Conservation (phyloP, 176 grass and related monocot species). For the Zoysia pacifica region DNA sequence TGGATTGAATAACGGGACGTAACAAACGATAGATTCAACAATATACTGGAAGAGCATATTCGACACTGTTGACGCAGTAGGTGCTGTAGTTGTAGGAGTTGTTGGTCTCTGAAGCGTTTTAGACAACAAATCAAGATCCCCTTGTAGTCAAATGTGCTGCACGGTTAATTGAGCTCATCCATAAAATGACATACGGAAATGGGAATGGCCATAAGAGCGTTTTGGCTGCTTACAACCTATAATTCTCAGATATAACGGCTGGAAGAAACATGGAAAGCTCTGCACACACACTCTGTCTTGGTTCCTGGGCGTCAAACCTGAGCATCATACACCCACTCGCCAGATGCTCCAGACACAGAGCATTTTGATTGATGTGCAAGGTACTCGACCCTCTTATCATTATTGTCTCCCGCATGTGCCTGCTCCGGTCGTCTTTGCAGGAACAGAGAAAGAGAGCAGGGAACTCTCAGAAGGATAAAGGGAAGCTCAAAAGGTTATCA, state of each 20-base stretch:
- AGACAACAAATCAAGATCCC: neutral
- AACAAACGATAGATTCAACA: conserved; percentile 2
- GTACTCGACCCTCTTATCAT: conserved; percentile 11
- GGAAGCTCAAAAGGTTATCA: conserved; percentile 30
- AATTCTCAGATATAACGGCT: neutral
- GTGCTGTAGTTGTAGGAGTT: conserved; percentile 11
- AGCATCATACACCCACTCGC: conserved; percentile 17
- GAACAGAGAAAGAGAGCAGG: neutral
- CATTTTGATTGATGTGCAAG: conserved; percentile 47
- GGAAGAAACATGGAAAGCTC: conserved; percentile 20
- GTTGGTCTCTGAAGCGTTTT: conserved; percentile 28
- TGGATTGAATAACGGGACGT: neutral
- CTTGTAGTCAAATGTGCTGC: neutral
- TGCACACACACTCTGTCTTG: neutral
- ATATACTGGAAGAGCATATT: conserved; percentile 20
- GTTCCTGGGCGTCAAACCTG: conserved; percentile 16
- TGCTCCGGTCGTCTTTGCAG: conserved; percentile 23
- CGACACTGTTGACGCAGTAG: neutral
- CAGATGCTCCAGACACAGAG: conserved; percentile 25
- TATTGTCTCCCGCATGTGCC: conserved; percentile 18
- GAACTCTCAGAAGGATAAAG: neutral
- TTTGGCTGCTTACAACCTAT: neutral
- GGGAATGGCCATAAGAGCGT: neutral
- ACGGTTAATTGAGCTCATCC: neutral
- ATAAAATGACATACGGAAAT: too few species aligned